Evolutionary conservation across 2,329 filamentous ascomycete species (phyloP).

Genomic region (Epichloe hybrida): DNA sequence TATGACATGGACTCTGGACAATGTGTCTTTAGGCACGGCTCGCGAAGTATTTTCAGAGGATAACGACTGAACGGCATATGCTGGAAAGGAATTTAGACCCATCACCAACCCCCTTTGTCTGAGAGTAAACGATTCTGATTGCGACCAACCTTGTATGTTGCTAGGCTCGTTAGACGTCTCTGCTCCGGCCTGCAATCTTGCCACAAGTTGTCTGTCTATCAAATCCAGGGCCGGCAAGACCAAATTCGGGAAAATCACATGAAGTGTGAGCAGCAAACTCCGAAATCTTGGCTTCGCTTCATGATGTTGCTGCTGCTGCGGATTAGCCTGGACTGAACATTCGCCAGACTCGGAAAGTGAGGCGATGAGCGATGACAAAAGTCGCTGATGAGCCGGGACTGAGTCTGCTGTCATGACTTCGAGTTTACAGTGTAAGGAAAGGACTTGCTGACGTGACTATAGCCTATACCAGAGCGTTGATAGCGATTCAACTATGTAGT

Average conservation of each 20-base stretch:
- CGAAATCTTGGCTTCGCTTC: conserved; percentile 18
- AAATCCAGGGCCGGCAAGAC: conserved; percentile 79
- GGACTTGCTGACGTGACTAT: no score
- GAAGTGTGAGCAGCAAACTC: conserved; percentile 60
- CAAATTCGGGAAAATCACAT: conserved; percentile 70
- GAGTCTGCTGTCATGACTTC: not conserved
- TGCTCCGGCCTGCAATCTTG: not conserved
- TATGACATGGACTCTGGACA: conserved; percentile 48
- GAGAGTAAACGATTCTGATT: not conserved
- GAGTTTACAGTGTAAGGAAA: no score
- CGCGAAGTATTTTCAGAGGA: conserved; percentile 19
- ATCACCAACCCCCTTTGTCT: not conserved
- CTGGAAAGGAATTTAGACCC: conserved; percentile 5
- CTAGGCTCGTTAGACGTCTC: not conserved
- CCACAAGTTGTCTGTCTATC: conserved; percentile 62
- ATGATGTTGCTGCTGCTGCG: not conserved
- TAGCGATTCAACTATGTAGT: no score
- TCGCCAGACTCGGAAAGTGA: not conserved
- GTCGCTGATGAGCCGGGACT: not conserved
- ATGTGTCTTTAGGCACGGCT: conserved; percentile 5
- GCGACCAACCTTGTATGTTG: not conserved
- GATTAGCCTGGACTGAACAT: not conserved
- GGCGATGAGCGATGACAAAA: conserved; percentile 2
- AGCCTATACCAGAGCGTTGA: no score
- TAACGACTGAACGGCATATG: conserved; percentile 55